A percentile compares a stretch with the other conserved stretches of the same genome.
Conservation (phyloP, 1,284 basidiomycete species). For the Kwoniella shivajii region DNA sequence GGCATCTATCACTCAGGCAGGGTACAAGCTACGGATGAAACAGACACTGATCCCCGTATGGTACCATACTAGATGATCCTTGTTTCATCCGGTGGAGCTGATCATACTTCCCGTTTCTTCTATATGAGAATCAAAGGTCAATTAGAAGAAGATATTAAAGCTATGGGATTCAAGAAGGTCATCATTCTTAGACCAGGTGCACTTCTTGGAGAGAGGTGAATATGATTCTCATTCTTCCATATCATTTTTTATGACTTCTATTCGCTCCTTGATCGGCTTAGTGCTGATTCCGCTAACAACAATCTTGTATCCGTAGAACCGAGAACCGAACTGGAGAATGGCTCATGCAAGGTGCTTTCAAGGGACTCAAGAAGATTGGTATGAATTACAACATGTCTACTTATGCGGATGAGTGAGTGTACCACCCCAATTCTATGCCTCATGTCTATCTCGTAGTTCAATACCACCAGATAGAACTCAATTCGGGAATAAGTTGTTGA, state of each 20-base stretch:
- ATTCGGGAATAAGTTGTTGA: not conserved
- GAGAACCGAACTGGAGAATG: slow-evolving; percentile 24
- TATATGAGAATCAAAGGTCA: slow-evolving; percentile 49
- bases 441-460: no score
- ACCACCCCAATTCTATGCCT: no score
- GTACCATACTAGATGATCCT: slow-evolving; percentile 38
- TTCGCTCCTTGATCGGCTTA: not conserved
- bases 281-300: not conserved
- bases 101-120: slow-evolving; percentile 27
- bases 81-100: slow-evolving; percentile 39
- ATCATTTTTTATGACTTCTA: not conserved
- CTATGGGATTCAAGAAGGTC: slow-evolving; percentile 37
- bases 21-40: not conserved
- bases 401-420: slow-evolving; percentile 36
- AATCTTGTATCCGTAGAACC: slow-evolving; percentile 14
- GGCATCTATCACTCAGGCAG: not conserved
- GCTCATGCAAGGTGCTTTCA: slow-evolving; percentile 17
- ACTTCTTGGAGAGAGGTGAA: slow-evolving; percentile 43
- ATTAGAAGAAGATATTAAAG: slow-evolving; percentile 46
- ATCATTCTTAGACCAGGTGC: slow-evolving; percentile 48
- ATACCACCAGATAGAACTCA: no score
- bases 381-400: slow-evolving; percentile 26
- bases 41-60: no score
- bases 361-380: slow-evolving; percentile 24
- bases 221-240: not conserved